Conservation (phyloP, 306 rosid species). For the Leucaena leucocephala region DNA sequence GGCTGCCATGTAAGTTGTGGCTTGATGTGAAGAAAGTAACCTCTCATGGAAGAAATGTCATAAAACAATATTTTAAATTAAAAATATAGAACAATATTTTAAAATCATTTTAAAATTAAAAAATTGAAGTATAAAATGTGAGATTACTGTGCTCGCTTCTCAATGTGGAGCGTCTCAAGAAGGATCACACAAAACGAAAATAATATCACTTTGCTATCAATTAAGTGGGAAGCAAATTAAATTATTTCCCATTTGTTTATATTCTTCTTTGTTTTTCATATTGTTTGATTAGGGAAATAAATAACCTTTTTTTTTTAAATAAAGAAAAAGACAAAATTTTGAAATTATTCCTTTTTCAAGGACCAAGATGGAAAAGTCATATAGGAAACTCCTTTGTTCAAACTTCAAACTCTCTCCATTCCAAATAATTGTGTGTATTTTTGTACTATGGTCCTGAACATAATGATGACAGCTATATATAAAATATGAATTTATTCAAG, state of each 20-base stretch:
- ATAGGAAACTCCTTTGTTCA: neutral
- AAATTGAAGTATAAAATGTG: neutral
- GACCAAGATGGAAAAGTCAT: neutral
- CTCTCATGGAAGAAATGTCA: neutral
- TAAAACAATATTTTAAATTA: neutral
- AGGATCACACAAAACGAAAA: constrained; percentile 3
- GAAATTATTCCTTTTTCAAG: neutral
- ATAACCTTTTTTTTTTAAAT: neutral
- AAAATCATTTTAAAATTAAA: neutral
- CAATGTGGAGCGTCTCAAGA: constrained; percentile 14
- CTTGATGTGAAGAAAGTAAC: neutral
- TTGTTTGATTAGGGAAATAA: neutral
- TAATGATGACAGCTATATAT: constrained; percentile 1
- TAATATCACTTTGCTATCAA: neutral
- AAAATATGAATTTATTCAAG: neutral
- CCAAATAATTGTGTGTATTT: neutral
- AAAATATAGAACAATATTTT: neutral
- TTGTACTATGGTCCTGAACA: neutral
- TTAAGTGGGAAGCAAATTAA: neutral
- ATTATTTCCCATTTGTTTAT: neutral
- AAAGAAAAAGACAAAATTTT: neutral
- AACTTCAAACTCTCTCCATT: neutral
- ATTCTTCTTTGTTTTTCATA: neutral
- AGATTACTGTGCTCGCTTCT: neutral
- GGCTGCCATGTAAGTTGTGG: neutral